Base-by-base conservation (phyloP, 2,329 filamentous ascomycete genomes). In the Alternaria conjuncta region DNA sequence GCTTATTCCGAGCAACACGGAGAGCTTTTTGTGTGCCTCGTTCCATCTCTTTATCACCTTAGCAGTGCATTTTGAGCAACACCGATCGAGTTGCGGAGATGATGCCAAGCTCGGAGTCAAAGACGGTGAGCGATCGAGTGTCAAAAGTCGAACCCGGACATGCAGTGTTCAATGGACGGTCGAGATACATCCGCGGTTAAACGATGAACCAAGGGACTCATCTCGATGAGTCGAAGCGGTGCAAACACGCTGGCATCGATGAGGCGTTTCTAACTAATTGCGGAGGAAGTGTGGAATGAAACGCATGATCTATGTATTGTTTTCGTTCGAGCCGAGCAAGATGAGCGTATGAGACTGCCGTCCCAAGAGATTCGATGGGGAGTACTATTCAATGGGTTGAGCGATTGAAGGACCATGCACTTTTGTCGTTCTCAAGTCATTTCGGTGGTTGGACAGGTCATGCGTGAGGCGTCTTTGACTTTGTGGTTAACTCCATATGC, bases 1-100 rank as follows among this genome's bases (percentile, higher is more conserved):
- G 1, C 0, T 36, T 1, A 15, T 36, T 15, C 6, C 9, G 30
- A 5, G 32, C 0, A 41, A 1, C 2, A n/a, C 1, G 4, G 2
- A n/a, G 8, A 10, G 15, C 32, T 5, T 10, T 18, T 10, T 10
- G 2, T n/a, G 2, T 10, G 15, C 15, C 15, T 18, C 15, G 10
- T 10, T 0, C 1, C 1, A 10, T 18, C 8, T 18, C 4, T n/a
- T 41, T n/a, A 41, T n/a, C 32, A 2, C 32, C 8, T 18, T 18
- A 18, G 36, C n/a, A 0, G 36, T 0, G 36, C 3, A 11, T 41
- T 3, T 11, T 18, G n/a, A 41, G 36, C 15, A 18, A 1, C 36
- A 41, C 36, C 9, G n/a, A n/a, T 41, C 5, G n/a, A 41, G 4
- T 0, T 41, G 36, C 36, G 8, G 36, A 41, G 5, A 41, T 11